Evolutionary conservation across 148 eudicot species (phyloP), one percentile per base, ranked within the genome.

Genomic region (Rhododendron kiyosumense): DNA sequence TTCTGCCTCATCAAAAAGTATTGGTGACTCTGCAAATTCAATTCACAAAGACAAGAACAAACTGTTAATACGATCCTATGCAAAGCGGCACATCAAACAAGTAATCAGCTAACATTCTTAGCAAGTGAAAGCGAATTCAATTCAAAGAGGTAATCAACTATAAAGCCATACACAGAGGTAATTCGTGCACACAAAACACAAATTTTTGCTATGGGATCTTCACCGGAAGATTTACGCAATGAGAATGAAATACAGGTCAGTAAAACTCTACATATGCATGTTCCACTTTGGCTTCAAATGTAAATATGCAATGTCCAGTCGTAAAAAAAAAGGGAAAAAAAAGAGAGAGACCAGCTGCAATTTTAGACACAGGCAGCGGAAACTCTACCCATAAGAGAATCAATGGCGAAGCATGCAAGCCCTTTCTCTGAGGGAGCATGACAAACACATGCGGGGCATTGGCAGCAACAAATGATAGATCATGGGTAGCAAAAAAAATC

Each of bases 1-100:
- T 88, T 93, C 96, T 75, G 92, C 98, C 85, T 95, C 99, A 85
- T 93, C 92, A 43, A 85, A 85, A 24, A 93, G 96, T 79, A 91
- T 81, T 45, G 87, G 30, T 79, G 92, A 86, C 86, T 90, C 96
- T 97, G 93, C 87, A 90, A 82, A 18, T 45, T 80, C 63, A 34
- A 71, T 61, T 71, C 28, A 24, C 15, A 57, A 14, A 11, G 38
- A 54, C 7, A 11, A 63, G 17, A 46, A 6, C 4, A 17, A 8
- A 81, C 41, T 82, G 28, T 54, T 32, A 51, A 52, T 69, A 65
- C 75, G 57, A 75, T 82, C 22, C 41, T 80, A 51, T 17, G 26
- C 61, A 69, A 7, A 54, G 24, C 7, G 7, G 61, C 20, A 54
- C 57, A 83, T 48, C 36, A 18, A n/a, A 45, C 36, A 83, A 83